Evolutionary conservation across 2,329 filamentous ascomycete genomes (phyloP).

Genomic region (Fusarium protoensiforme): DNA sequence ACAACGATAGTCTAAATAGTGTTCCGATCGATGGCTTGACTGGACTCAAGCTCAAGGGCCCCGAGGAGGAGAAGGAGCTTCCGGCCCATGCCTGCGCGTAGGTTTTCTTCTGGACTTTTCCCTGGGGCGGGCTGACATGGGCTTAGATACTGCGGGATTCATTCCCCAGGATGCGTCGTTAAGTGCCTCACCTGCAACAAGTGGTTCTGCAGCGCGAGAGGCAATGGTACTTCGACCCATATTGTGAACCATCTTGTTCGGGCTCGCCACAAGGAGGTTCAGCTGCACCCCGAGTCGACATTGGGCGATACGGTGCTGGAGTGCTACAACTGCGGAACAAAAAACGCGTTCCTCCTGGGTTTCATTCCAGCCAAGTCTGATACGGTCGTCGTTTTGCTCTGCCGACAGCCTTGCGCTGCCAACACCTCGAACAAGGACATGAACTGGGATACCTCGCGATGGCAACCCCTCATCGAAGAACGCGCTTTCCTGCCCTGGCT

Average conservation of each 20-base stretch:
- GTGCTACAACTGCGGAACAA: constrained; percentile 99
- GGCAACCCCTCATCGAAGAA: constrained; percentile 97
- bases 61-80: constrained; percentile 88
- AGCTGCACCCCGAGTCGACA: constrained; percentile 91
- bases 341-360: constrained; percentile 96
- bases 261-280: constrained; percentile 97
- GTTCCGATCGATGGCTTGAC: constrained; percentile 81
- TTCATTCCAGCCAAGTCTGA: constrained; percentile 99
- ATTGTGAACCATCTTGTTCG: constrained; percentile 98
- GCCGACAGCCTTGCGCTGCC: constrained; percentile 94
- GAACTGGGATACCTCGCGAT: constrained; percentile 98
- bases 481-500: constrained; percentile 96
- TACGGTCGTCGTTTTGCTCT: constrained; percentile 95
- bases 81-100: constrained; percentile 96
- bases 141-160: constrained; percentile 91
- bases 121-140: constrained; percentile 37
- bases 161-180: constrained; percentile 93
- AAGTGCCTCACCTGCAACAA: constrained; percentile 97
- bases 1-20: constrained; percentile 80
- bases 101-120: constrained; percentile 52
- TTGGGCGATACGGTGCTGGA: constrained; percentile 96
- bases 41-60: constrained; percentile 66
- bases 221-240: constrained; percentile 95
- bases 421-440: constrained; percentile 98
- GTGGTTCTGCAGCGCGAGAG: constrained; percentile 98